phyloP scores from a whole-genome alignment of 1,284 basidiomycete species.

The Trametes versicolor region DNA sequence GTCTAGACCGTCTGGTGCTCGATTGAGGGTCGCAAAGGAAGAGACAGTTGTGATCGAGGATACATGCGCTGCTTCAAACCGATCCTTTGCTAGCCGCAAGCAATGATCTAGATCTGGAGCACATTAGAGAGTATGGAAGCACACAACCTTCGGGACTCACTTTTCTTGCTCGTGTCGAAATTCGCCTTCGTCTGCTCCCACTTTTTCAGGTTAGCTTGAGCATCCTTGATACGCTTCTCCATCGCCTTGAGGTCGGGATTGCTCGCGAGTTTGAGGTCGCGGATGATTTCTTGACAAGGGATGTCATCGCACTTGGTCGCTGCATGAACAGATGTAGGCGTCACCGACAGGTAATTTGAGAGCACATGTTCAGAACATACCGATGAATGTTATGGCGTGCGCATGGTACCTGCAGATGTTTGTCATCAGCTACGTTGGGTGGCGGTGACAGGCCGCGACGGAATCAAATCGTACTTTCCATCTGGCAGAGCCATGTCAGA shows the following conservation, averaged over 20 bases:
- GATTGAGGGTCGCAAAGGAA: no score
- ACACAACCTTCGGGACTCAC: neutral
- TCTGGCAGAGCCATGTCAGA: no score
- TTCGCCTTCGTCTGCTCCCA: neutral
- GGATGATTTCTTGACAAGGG: neutral
- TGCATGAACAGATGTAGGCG: neutral
- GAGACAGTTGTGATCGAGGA: no score
- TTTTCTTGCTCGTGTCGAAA: neutral
- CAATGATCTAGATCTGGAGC: neutral
- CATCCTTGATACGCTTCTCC: neutral
- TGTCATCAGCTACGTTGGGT: no score
- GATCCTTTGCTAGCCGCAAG: neutral
- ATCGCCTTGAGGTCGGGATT: neutral
- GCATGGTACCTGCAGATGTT: no score
- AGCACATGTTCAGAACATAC: no score
- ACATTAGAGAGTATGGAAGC: neutral
- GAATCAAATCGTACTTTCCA: no score
- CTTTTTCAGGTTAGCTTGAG: neutral
- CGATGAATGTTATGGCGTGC: no score
- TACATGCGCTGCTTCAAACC: no score
- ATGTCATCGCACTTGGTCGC: neutral
- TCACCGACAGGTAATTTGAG: no score
- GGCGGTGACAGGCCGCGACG: no score
- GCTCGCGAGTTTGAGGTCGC: neutral
- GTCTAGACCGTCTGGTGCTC: no score